phyloP scores from a whole-genome alignment of 345 rosid species.

The Arabidopsis thaliana region DNA sequence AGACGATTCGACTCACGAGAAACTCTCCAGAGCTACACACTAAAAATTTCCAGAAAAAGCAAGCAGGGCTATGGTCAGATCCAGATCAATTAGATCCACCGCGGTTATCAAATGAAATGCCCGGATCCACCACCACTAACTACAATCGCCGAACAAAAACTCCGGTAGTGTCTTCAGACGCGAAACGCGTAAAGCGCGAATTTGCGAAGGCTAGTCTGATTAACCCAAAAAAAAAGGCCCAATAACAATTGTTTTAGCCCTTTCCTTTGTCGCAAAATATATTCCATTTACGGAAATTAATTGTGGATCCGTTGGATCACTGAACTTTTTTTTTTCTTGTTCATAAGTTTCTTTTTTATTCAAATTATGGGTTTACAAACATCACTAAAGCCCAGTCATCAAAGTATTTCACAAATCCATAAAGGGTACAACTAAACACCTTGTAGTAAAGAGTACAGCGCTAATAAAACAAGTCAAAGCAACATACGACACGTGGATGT shows the following conservation, averaged over 20 bases:
- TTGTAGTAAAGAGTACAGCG: too few species aligned
- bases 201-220: conserved; percentile 18
- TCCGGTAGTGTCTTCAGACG: conserved; percentile 25
- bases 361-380: too few species aligned
- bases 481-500: too few species aligned
- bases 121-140: conserved; percentile 28
- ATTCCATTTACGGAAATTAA: neutral
- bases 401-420: too few species aligned
- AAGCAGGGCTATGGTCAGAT: conserved; percentile 14
- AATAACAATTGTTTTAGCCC: conserved; percentile 1
- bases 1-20: conserved; percentile 19
- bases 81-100: conserved; percentile 37
- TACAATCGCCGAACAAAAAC: conserved; percentile 25
- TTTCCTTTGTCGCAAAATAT: neutral
- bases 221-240: conserved; percentile 20
- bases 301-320: neutral
- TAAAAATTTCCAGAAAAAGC: neutral
- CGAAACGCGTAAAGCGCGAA: conserved; percentile 22
- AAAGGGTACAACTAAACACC: too few species aligned
- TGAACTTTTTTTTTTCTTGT: too few species aligned
- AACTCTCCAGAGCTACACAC: conserved; percentile 9
- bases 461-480: too few species aligned
- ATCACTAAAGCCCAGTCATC: too few species aligned
- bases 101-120: neutral
- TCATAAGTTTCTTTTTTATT: too few species aligned